Percentiles rank a stretch among this genome's conserved stretches.
Evolutionary conservation across 2,329 filamentous ascomycete species (phyloP).

Genomic region (Scedosporium minutisporum): DNA sequence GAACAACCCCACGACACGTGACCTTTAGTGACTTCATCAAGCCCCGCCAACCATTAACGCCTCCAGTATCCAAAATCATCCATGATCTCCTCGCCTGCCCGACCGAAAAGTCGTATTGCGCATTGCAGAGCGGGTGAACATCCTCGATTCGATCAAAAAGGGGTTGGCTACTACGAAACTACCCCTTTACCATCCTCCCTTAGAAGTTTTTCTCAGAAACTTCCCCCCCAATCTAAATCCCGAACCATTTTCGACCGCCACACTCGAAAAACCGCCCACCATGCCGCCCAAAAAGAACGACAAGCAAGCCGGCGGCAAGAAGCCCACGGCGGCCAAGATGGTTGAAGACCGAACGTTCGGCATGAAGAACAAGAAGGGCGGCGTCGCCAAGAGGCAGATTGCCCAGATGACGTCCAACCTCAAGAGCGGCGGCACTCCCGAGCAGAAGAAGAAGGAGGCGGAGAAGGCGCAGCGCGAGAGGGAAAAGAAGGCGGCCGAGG

Average conservation of each 20-base stretch:
- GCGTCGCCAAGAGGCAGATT: slow-evolving; percentile 81
- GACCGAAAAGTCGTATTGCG: not conserved
- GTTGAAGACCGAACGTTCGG: slow-evolving; percentile 97
- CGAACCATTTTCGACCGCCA: not conserved
- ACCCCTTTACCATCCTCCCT: not conserved
- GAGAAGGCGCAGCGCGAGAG: slow-evolving; percentile 61
- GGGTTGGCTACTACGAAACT: not conserved
- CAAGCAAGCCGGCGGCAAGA: slow-evolving; percentile 34
- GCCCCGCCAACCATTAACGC: not conserved
- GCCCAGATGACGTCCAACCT: slow-evolving; percentile 69
- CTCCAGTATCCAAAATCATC: not conserved
- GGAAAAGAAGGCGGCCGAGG: slow-evolving; percentile 86
- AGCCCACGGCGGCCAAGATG: slow-evolving; percentile 46
- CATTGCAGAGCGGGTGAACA: not conserved
- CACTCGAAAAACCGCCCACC: slow-evolving; percentile 23
- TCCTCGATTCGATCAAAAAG: not conserved
- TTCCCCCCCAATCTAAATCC: not conserved
- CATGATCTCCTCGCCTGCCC: not conserved
- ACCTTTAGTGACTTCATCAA: slow-evolving; percentile 10
- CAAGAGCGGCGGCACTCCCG: slow-evolving; percentile 66
- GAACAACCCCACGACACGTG: slow-evolving; percentile 8
- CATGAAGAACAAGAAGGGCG: slow-evolving; percentile 99
- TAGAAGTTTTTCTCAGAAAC: not conserved
- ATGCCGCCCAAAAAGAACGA: slow-evolving; percentile 66
- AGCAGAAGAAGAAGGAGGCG: slow-evolving; percentile 72